phyloP scores from a whole-genome alignment of 78 protist species.

The Polysphondylium violaceum region DNA sequence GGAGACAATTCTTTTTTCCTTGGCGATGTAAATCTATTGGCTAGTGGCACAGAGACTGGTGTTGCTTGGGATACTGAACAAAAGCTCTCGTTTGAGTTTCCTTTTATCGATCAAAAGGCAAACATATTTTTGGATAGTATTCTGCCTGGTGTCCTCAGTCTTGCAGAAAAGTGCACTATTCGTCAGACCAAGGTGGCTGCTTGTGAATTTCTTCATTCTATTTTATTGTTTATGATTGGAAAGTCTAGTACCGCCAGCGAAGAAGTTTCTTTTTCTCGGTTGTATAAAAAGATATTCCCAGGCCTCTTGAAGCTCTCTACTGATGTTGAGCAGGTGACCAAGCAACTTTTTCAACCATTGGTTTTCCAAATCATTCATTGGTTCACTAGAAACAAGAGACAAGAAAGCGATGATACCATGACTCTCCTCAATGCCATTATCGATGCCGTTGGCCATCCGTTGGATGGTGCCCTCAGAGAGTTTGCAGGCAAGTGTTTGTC shows the following conservation, averaged over 20 bases:
- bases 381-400: slow-evolving; percentile 56
- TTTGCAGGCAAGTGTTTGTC: slow-evolving; percentile 72
- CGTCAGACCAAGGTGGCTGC: slow-evolving; percentile 90
- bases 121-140: slow-evolving; percentile 42
- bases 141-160: slow-evolving; percentile 74
- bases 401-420: slow-evolving; percentile 72
- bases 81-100: slow-evolving; percentile 43
- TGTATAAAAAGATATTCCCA: slow-evolving; percentile 84
- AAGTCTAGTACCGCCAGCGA: slow-evolving; percentile 12
- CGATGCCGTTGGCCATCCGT: slow-evolving; percentile 66
- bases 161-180: slow-evolving; percentile 78
- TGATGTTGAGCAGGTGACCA: slow-evolving; percentile 88
- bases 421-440: slow-evolving; percentile 74
- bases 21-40: slow-evolving; percentile 16
- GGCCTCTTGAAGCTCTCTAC: slow-evolving; percentile 68
- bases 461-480: slow-evolving; percentile 83
- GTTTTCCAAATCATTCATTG: slow-evolving; percentile 87
- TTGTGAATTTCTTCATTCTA: slow-evolving; percentile 89
- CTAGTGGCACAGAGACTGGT: slow-evolving; percentile 18
- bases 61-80: slow-evolving; percentile 81
- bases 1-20: slow-evolving; percentile 54
- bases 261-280: neutral
- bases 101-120: slow-evolving; percentile 60
- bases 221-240: slow-evolving; percentile 85
- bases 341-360: slow-evolving; percentile 87